Evolutionary conservation across 257 asterid genomes (phyloP).

Genomic region (Scutellaria galericulata): DNA sequence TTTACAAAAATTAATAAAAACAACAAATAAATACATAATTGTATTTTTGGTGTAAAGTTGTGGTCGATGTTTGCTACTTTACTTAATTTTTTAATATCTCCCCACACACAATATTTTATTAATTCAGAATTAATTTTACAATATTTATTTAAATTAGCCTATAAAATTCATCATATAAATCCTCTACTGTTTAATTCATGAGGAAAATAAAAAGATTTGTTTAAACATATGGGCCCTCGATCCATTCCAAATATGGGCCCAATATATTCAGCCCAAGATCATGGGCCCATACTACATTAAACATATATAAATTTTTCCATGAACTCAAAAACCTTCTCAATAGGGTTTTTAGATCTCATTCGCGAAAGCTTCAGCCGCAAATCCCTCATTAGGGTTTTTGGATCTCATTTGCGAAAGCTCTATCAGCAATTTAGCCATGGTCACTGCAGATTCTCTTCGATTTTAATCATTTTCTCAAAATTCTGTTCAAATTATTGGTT

Average conservation of each 20-base stretch:
- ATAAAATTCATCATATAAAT: too few relatives aligned
- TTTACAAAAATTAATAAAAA: too few relatives aligned
- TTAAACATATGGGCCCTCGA: too few relatives aligned
- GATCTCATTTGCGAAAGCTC: background rate
- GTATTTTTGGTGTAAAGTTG: too few relatives aligned
- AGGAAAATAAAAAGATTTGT: too few relatives aligned
- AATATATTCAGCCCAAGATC: background rate
- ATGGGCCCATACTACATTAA: background rate
- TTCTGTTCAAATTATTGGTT: background rate
- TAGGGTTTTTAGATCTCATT: constrained; percentile 7
- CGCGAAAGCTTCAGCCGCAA: background rate
- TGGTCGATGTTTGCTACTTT: too few relatives aligned
- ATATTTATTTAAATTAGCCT: too few relatives aligned
- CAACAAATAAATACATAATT: too few relatives aligned
- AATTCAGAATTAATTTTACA: too few relatives aligned
- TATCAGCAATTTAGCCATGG: constrained; percentile 24
- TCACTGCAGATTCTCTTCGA: background rate
- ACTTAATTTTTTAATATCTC: too few relatives aligned
- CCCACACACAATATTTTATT: too few relatives aligned
- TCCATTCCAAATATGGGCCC: background rate
- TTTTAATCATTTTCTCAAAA: background rate
- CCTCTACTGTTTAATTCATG: too few relatives aligned
- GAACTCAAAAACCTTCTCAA: background rate
- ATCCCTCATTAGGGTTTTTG: constrained; percentile 17
- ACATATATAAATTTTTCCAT: background rate